These are phyloP conservation scores for Aureobasidium sp. DNA, from an alignment of 2,329 filamentous ascomycete species.

Conservation along the genomic window DNA sequence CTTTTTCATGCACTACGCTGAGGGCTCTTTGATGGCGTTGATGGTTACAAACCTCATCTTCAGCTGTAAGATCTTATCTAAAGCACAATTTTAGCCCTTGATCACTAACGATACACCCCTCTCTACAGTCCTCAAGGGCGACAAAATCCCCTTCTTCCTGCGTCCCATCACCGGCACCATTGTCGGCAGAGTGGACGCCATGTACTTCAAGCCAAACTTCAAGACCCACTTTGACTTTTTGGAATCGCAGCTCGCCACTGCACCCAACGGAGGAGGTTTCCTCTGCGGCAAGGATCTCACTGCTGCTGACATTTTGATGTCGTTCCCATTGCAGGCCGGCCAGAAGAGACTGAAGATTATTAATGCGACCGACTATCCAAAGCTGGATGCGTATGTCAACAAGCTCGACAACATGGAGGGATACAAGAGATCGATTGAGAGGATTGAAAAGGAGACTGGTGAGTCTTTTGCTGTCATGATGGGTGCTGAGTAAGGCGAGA, in stretches of 20 bases:
- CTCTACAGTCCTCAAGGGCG: conserved; percentile 16
- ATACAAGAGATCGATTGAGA: conserved; percentile 43
- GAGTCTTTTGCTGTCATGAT: conserved; percentile 20
- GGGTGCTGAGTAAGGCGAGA: not conserved
- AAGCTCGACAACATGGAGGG: conserved; percentile 38
- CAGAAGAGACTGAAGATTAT: conserved; percentile 27
- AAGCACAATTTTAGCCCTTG: too few species aligned
- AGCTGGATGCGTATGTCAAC: conserved; percentile 40
- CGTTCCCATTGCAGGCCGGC: conserved; percentile 44
- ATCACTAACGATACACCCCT: not conserved
- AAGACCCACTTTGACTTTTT: conserved; percentile 45
- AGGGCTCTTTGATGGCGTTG: conserved; percentile 73
- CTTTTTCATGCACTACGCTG: conserved; percentile 75
- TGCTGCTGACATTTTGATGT: conserved; percentile 47
- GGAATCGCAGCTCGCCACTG: conserved; percentile 42
- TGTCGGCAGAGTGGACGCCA: conserved; percentile 39
- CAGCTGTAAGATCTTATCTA: conserved; percentile 36
- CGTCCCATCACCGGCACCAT: conserved; percentile 55
- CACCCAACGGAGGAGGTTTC: conserved; percentile 43
- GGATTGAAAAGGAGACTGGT: conserved; percentile 40
- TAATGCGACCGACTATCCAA: conserved; percentile 40
- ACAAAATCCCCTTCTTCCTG: conserved; percentile 58
- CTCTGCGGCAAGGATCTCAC: conserved; percentile 45
- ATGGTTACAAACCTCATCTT: conserved; percentile 60
- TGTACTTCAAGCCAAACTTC: conserved; percentile 43